Conservation (phyloP, 768 basidiomycete genomes). For the Mycena latifolia region DNA sequence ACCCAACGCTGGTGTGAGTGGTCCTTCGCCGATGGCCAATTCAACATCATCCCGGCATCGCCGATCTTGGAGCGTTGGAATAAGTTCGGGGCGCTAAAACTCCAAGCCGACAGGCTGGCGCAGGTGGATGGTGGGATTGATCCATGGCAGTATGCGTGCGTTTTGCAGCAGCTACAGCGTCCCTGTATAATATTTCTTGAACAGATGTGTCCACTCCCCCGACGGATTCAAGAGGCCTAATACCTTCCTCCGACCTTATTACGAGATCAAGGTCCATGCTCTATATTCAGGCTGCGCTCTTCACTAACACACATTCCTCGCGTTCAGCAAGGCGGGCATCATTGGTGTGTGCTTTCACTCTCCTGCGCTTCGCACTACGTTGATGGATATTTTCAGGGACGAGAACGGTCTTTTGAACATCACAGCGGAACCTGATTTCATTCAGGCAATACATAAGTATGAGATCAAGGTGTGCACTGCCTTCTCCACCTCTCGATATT, state of each 20-base stretch:
- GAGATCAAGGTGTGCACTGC: conserved; percentile 19
- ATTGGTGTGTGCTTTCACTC: conserved; percentile 15
- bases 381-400: conserved; percentile 20
- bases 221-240: conserved; percentile 14
- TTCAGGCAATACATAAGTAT: conserved; percentile 26
- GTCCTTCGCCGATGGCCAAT: conserved; percentile 20
- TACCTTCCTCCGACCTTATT: conserved; percentile 32
- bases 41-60: conserved; percentile 22
- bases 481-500: background rate
- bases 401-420: conserved; percentile 30
- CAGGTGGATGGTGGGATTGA: conserved; percentile 30
- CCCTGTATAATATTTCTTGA: conserved; percentile 11
- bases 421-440: conserved; percentile 23
- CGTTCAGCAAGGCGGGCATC: conserved; percentile 30
- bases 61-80: conserved; percentile 30
- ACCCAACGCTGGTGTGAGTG: conserved; percentile 9
- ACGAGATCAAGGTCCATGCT: conserved; percentile 23
- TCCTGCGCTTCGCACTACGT: background rate
- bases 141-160: conserved; percentile 33
- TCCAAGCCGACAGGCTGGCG: conserved; percentile 27
- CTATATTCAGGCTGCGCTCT: background rate
- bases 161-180: conserved; percentile 3
- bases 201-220: conserved; percentile 31
- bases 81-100: conserved; percentile 24
- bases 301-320: conserved; percentile 1